Conservation (phyloP, 1,139 yeast genomes). For the Saccharomycopsis hybrid region DNA sequence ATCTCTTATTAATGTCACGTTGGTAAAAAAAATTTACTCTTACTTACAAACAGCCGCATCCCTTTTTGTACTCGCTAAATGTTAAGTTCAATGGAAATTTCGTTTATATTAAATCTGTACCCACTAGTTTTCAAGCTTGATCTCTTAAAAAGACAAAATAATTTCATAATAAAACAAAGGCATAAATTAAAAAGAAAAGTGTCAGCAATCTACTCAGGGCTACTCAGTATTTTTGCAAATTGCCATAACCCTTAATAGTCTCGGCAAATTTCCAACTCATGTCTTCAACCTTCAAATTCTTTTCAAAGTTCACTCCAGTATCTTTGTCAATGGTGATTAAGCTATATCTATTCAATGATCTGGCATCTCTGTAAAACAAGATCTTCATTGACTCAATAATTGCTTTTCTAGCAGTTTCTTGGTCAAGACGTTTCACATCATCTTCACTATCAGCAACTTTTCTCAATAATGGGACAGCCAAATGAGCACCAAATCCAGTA, state of each 20-base stretch:
- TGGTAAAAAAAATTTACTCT: too few species aligned
- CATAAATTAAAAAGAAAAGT: too few species aligned
- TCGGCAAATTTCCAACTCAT: conserved; percentile 93
- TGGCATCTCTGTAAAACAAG: conserved; percentile 91
- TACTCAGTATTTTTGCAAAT: conserved; percentile 39
- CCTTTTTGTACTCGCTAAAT: too few species aligned
- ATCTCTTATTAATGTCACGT: too few species aligned
- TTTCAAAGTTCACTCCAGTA: conserved; percentile 56
- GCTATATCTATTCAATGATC: conserved; percentile 81
- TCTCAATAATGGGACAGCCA: conserved; percentile 89
- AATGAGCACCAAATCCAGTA: conserved; percentile 94
- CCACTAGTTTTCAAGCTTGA: too few species aligned
- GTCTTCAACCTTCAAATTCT: conserved; percentile 57
- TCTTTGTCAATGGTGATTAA: conserved; percentile 68
- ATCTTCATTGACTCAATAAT: conserved; percentile 90
- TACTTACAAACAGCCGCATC: too few species aligned
- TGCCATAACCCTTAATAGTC: conserved; percentile 86
- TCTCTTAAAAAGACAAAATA: too few species aligned
- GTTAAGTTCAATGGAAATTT: too few species aligned
- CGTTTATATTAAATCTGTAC: too few species aligned
- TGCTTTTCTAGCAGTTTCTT: conserved; percentile 68
- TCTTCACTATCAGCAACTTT: conserved; percentile 73
- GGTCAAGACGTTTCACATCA: conserved; percentile 52
- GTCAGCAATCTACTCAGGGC: too few species aligned
- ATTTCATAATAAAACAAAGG: too few species aligned